phyloP scores from a whole-genome alignment of 1,284 basidiomycete genomes.

The Cerrena zonata region DNA sequence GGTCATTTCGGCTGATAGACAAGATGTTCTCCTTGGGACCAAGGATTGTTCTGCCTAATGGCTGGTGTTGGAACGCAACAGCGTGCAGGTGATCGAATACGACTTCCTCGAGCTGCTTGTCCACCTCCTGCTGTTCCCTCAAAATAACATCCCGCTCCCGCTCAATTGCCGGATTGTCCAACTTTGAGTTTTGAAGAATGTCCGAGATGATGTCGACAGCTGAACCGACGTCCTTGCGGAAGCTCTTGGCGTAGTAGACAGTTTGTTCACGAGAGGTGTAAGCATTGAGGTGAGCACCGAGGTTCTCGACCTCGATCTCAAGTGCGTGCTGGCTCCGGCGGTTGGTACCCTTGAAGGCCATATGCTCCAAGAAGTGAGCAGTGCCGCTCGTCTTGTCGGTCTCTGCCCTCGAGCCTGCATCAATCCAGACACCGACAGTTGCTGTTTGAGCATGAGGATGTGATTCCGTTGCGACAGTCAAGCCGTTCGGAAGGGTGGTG shows the following conservation, averaged over 20 bases:
- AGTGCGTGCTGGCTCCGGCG: constrained; percentile 86
- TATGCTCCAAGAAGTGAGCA: constrained; percentile 98
- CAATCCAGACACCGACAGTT: constrained; percentile 98
- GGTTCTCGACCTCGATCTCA: constrained; percentile 96
- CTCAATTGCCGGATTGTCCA: constrained; percentile 86
- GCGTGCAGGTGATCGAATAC: constrained; percentile 98
- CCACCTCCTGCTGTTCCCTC: constrained; percentile 97
- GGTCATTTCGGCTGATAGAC: constrained; percentile 90
- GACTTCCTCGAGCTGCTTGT: constrained; percentile 97
- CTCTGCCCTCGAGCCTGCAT: constrained; percentile 95
- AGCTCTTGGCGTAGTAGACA: constrained; percentile 98
- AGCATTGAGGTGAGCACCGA: constrained; percentile 96
- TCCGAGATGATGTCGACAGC: constrained; percentile 97
- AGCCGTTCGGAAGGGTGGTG: constrained; percentile 84
- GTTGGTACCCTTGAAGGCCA: constrained; percentile 94
- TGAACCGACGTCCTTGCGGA: constrained; percentile 89
- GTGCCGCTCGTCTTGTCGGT: constrained; percentile 91
- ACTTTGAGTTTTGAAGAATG: constrained; percentile 96
- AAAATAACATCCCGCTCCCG: constrained; percentile 96
- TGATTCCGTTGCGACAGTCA: constrained; percentile 89
- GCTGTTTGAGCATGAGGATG: constrained; percentile 94
- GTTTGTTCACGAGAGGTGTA: constrained; percentile 99
- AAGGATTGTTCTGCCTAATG: constrained; percentile 94
- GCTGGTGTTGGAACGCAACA: constrained; percentile 95
- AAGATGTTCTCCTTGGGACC: constrained; percentile 95